A percentile compares a stretch with the other conserved stretches of the same genome.
These are phyloP conservation scores for Talaromyces albobiverticillius DNA, from an alignment of 2,329 filamentous ascomycete species.

Conservation along the genomic window DNA sequence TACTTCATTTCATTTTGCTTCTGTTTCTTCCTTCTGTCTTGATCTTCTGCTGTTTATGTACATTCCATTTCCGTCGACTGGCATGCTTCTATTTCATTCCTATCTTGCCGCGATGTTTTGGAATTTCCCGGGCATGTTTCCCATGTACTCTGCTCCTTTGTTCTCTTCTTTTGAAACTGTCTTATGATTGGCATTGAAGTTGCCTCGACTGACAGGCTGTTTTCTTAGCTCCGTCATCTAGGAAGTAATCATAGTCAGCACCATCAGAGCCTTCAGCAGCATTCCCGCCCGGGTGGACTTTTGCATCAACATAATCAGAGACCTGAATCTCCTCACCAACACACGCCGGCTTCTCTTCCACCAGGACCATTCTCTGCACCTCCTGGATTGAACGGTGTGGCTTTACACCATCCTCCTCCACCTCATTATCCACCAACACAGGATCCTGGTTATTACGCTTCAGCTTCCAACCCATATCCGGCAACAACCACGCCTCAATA, in stretches of 20 bases:
- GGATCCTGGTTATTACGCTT: slow-evolving; percentile 71
- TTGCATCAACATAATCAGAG: slow-evolving; percentile 28
- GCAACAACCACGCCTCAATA: slow-evolving; percentile 79
- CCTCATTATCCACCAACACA: slow-evolving; percentile 66
- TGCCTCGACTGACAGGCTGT: slow-evolving; percentile 2
- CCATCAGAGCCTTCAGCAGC: slow-evolving; percentile 25
- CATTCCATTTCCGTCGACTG: no score
- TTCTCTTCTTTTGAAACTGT: slow-evolving; percentile 10
- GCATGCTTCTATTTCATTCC: no score
- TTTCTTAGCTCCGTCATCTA: slow-evolving; percentile 29
- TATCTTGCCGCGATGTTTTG: neutral
- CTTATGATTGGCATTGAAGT: neutral
- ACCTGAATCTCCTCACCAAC: slow-evolving; percentile 62
- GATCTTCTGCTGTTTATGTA: no score
- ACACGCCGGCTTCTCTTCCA: slow-evolving; percentile 40
- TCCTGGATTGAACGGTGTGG: slow-evolving; percentile 38
- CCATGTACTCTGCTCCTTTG: no score
- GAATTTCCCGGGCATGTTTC: neutral
- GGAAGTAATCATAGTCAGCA: slow-evolving; percentile 29
- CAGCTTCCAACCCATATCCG: slow-evolving; percentile 79
- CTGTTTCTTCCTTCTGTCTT: neutral
- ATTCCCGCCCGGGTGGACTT: slow-evolving; percentile 27
- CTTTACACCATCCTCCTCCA: slow-evolving; percentile 51
- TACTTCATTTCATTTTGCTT: neutral
- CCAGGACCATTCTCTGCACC: slow-evolving; percentile 29